A percentile compares a stretch with the other conserved stretches of the same genome.
These are phyloP conservation scores for Knoxia roxburghii DNA, from an alignment of 257 asterid species.

Conservation along the genomic window DNA sequence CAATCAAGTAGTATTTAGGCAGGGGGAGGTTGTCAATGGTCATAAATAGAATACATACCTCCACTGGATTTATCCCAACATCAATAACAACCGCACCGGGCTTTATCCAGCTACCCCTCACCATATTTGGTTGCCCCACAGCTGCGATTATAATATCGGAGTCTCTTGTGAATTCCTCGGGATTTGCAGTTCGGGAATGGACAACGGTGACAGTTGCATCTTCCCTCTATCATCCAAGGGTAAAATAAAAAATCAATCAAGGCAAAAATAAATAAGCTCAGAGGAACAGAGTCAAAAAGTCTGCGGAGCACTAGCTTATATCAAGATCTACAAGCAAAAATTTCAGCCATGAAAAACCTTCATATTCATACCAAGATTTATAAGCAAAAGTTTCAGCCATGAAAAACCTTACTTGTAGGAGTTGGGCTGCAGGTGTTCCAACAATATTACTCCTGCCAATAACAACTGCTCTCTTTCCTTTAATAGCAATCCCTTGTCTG, in stretches of 20 bases:
- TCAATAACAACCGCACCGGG: slow-evolving; percentile 88
- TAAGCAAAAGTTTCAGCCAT: slow-evolving; percentile 5
- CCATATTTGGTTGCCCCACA: slow-evolving; percentile 84
- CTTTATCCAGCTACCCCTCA: slow-evolving; percentile 91
- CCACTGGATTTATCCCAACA: slow-evolving; percentile 80
- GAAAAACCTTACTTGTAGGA: slow-evolving; percentile 58
- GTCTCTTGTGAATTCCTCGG: slow-evolving; percentile 72
- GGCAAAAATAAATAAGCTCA: background rate
- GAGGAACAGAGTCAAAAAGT: background rate
- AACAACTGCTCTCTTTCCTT: slow-evolving; percentile 86
- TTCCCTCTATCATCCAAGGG: slow-evolving; percentile 51
- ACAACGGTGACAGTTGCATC: slow-evolving; percentile 86
- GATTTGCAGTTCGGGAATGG: slow-evolving; percentile 80
- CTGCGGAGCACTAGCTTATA: background rate
- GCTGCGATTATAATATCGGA: slow-evolving; percentile 83
- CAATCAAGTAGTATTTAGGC: background rate
- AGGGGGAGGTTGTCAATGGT: background rate
- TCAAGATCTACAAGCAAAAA: slow-evolving; percentile 1
- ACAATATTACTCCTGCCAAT: slow-evolving; percentile 94
- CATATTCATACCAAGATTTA: too few relatives aligned
- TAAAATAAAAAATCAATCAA: background rate
- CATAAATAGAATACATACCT: slow-evolving; percentile 34
- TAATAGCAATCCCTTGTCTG: slow-evolving; percentile 61
- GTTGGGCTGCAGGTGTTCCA: slow-evolving; percentile 86
- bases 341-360: slow-evolving; percentile 15